Percentiles rank a stretch among this genome's conserved stretches.
phyloP scores from a whole-genome alignment of 2,329 filamentous ascomycete genomes.

The Raffaelea ambrosiae region DNA sequence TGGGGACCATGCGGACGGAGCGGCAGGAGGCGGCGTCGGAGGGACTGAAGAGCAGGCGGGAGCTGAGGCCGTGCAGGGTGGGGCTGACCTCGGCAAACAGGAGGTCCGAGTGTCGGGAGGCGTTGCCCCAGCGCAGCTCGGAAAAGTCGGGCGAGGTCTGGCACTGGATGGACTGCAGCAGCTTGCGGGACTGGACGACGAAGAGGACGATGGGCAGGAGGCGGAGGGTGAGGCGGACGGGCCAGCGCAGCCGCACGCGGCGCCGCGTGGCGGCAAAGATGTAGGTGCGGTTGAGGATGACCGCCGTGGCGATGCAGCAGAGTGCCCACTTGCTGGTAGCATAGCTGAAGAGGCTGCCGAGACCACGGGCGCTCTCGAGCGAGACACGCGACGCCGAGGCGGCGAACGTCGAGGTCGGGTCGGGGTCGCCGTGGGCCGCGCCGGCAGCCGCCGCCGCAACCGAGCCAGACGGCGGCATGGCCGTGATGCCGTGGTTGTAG shows the following conservation, averaged over 20 bases:
- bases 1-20: conserved; percentile 63
- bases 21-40: conserved; percentile 67
- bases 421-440: conserved; percentile 28
- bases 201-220: conserved; percentile 64
- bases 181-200: conserved; percentile 53
- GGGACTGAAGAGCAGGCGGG: conserved; percentile 62
- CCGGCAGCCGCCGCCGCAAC: conserved; percentile 19
- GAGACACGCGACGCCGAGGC: conserved; percentile 39
- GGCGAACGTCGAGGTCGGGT: conserved; percentile 22
- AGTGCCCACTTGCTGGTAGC: conserved; percentile 88
- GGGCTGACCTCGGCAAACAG: conserved; percentile 63
- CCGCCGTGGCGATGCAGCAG: conserved; percentile 74
- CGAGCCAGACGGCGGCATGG: conserved; percentile 35
- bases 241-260: conserved; percentile 67
- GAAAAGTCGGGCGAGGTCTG: conserved; percentile 74
- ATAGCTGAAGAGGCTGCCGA: conserved; percentile 85
- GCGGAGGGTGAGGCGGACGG: conserved; percentile 61
- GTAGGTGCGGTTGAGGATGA: conserved; percentile 82
- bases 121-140: conserved; percentile 59
- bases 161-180: conserved; percentile 83
- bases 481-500: conserved; percentile 15
- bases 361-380: conserved; percentile 54
- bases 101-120: conserved; percentile 54
- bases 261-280: conserved; percentile 88
- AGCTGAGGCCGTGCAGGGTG: conserved; percentile 64